A percentile compares a stretch with the other conserved stretches of the same genome.
phyloP scores from a whole-genome alignment of 495 filamentous ascomycete species.

The Achaetomiella virescens region DNA sequence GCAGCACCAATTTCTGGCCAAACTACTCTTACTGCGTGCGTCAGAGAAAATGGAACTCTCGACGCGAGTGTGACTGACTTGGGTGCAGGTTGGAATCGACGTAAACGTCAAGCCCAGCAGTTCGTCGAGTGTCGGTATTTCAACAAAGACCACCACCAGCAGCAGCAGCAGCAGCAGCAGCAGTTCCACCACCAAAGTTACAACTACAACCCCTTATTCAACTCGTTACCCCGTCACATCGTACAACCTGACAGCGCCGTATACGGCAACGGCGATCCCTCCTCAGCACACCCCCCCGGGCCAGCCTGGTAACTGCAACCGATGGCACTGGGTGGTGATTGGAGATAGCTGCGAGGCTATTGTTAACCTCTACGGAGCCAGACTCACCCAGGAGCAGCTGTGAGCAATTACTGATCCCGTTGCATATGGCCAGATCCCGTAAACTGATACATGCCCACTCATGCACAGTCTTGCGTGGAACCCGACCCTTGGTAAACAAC shows the following conservation, averaged over 20 bases:
- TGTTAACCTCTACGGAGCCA: conserved; percentile 1
- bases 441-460: neutral
- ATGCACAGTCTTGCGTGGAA: neutral
- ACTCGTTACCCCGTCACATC: conserved; percentile 7
- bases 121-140: neutral
- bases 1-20: conserved; percentile 10
- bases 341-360: conserved; percentile 3
- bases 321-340: conserved; percentile 5
- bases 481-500: neutral
- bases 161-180: neutral
- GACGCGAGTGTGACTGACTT: neutral
- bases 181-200: neutral
- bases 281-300: conserved; percentile 17
- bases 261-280: neutral
- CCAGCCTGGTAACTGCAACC: conserved; percentile 19
- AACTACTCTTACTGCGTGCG: conserved; percentile 23
- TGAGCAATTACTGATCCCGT: neutral
- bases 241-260: conserved; percentile 1
- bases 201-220: conserved; percentile 4
- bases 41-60: too few relatives aligned
- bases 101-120: neutral
- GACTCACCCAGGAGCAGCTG: neutral
- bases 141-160: neutral
- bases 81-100: neutral
- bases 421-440: neutral